phyloP scores from a whole-genome alignment of 768 basidiomycete genomes.

The Phylloporus sp. region DNA sequence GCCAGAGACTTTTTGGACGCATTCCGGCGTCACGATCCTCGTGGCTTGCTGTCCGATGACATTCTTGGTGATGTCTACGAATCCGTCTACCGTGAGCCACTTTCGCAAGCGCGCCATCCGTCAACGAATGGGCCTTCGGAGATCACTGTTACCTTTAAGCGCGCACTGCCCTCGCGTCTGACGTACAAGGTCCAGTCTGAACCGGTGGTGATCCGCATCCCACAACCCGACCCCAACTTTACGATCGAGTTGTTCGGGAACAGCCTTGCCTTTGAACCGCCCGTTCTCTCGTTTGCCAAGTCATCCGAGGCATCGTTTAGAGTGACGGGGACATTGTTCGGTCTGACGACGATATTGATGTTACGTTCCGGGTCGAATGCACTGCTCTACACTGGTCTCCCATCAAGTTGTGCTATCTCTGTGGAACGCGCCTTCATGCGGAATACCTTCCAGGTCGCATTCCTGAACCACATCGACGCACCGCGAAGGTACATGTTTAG shows the following conservation, averaged over 20 bases:
- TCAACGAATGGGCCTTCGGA: constrained; percentile 40
- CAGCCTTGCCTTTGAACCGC: constrained; percentile 84
- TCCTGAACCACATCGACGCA: constrained; percentile 56
- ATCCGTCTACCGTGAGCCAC: constrained; percentile 65
- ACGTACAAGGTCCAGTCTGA: constrained; percentile 89
- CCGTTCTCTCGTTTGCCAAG: constrained; percentile 71
- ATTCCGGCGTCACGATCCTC: constrained; percentile 73
- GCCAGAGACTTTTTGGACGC: constrained; percentile 78
- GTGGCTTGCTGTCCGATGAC: constrained; percentile 67
- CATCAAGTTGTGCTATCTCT: constrained; percentile 68
- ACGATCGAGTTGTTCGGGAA: constrained; percentile 82
- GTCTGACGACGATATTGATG: constrained; percentile 78
- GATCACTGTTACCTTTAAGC: constrained; percentile 63
- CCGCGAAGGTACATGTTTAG: constrained; percentile 95
- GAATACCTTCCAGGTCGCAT: constrained; percentile 92
- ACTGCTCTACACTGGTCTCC: constrained; percentile 73
- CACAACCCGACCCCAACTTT: constrained; percentile 78
- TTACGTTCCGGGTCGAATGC: constrained; percentile 81
- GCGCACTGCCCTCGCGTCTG: constrained; percentile 67
- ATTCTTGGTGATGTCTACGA: constrained; percentile 72
- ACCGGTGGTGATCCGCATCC: constrained; percentile 79
- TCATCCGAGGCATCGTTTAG: constrained; percentile 85
- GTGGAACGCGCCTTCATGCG: constrained; percentile 95
- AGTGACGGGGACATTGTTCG: constrained; percentile 80
- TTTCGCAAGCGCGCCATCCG: constrained; percentile 62